Evolutionary conservation across 257 asterid species (phyloP), one percentile per base, ranked within the genome.

Genomic region (Echium plantagineum): DNA sequence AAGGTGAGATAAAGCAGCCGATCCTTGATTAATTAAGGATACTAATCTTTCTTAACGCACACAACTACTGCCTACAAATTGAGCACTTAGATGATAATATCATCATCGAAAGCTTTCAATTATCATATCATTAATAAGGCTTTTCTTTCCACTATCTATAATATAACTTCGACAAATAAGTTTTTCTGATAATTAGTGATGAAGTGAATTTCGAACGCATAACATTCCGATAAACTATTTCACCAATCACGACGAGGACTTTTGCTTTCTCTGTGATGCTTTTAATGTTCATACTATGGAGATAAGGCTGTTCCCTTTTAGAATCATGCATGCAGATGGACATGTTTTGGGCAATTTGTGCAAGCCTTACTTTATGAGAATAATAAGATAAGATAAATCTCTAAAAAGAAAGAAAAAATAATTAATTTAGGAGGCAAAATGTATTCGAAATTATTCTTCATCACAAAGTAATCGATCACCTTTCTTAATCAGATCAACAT

Each of bases 391-490:
- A 22, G 26, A 16, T 20, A 16, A 17, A 1, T 0, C 0, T 15
- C n/a, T 10, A 21, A n/a, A 22, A 16, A 21, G 22, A 24, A 56
- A 5, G 15, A 22, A 56, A 17, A n/a, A 17, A 53, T 0, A n/a
- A 6, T 16, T 58, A 64, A 74, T 74, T 71, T 62, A 60, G 62
- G 76, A 75, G 75, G 75, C 79, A 69, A 70, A 67, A 80, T 47
- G 68, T 66, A 68, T 74, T 74, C 70, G 68, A 73, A 74, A 61
- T 62, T 71, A 74, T 69, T 82, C 95, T 86, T 86, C 83, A 55
- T 68, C 60, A 58, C 86, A 86, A 89, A 89, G 97, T 19, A 89
- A 86, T 16, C 80, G 64, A 86, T 16, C 80, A 63, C 83, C 74
- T 79, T 72, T 69, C 78, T 70, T 69, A 69, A 7, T 55, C 42